Evolutionary conservation across 129 eudicot species (phyloP), one percentile per base, ranked within the genome.

Genomic region (sunflower (Helianthus annuus)): DNA sequence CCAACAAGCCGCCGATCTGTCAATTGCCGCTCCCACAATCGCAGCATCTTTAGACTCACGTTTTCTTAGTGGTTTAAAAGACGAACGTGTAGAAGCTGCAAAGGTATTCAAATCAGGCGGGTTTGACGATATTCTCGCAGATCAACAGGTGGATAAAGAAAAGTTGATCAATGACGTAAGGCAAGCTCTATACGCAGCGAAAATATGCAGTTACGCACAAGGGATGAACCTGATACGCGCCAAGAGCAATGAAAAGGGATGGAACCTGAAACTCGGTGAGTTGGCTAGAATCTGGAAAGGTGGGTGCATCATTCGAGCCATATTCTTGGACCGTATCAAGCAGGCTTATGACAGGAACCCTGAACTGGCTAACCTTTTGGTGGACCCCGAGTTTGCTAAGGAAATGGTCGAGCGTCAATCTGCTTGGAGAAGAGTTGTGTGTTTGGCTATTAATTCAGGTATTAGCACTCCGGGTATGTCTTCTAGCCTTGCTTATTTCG

Each of bases 391-490:
- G 60, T 85, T 85, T 75, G 90, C 90, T 0, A 76, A 82, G 57
- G 90, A 85, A 66, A 85, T 85, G 63, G 79, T 85, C 14, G 90
- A 85, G 52, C 78, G 87, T 14, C 90, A 85, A 58, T 72, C 83
- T 19, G 87, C 90, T 2, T 85, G 90, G 90, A 77, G 90, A 70
- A 52, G 90, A 48, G 90, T 85, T 57, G 90, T 82, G 39, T 76
- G 83, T 63, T 73, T 85, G 69, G 87, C 90, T 27, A 85, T 85
- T 62, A 83, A 83, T 55, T 45, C 87, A 16, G 87, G 90, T 48
- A 82, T 82, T 10, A 85, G 90, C 62, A 85, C 90, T 12, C 90
- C 87, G 14, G 90, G 90, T 59, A 85, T 85, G 90, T 85, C 87
- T 42, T 58, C 87, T 36, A 79, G 87, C 61, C 87, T 85, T 72